Percentiles rank a stretch among this genome's conserved stretches.
Conservation (phyloP, 768 basidiomycete genomes). For the Lactifluus pinguis region DNA sequence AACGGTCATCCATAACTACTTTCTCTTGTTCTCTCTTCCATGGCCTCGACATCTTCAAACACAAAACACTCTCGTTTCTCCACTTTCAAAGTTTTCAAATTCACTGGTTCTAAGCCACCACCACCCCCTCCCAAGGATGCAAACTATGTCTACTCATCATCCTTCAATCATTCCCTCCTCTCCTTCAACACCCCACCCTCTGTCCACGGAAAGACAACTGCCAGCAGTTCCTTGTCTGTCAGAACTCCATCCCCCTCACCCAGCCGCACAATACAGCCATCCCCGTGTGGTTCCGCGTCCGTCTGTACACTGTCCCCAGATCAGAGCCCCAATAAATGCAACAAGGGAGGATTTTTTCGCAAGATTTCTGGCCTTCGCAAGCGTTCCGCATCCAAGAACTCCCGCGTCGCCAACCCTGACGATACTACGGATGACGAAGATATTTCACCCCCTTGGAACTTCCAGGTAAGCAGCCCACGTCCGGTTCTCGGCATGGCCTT, state of each 20-base stretch:
- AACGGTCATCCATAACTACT: no score
- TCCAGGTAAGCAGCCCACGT: conserved; percentile 10
- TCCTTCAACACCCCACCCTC: conserved; percentile 5
- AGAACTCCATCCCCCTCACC: conserved; percentile 13
- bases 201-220: not conserved
- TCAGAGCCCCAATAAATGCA: not conserved
- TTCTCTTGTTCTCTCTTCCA: not conserved
- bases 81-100: conserved; percentile 17
- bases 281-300: not conserved
- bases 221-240: not conserved
- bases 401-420: not conserved
- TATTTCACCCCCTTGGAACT: conserved; percentile 18
- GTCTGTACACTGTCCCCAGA: not conserved
- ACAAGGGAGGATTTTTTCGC: conserved; percentile 13
- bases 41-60: conserved; percentile 9
- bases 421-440: conserved; percentile 7
- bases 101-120: conserved; percentile 12
- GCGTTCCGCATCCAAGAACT: conserved; percentile 13
- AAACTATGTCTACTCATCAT: conserved; percentile 9
- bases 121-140: conserved; percentile 17
- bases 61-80: conserved; percentile 16
- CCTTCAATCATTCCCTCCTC: conserved; percentile 8
- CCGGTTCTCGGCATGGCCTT: not conserved
- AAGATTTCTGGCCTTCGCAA: conserved; percentile 14
- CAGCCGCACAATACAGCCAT: conserved; percentile 7